Conservation (phyloP, 1,139 yeast genomes). For the Candida buenavistaensis region DNA sequence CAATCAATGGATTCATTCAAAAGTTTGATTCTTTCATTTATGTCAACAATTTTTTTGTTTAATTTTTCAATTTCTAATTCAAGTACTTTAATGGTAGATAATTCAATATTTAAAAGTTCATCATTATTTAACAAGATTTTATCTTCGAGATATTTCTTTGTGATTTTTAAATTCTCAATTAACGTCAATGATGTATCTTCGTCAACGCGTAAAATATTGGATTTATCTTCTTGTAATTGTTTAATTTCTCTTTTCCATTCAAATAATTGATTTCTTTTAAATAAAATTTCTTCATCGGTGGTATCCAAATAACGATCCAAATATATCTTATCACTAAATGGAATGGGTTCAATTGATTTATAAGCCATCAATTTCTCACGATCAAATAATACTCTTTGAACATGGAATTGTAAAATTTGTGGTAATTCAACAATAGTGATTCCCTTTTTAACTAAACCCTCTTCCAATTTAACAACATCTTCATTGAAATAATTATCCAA, state of each 20-base stretch:
- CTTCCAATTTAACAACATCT: slow-evolving; percentile 66
- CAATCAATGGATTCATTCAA: slow-evolving; percentile 50
- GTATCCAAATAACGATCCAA: slow-evolving; percentile 88
- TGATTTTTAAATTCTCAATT: slow-evolving; percentile 46
- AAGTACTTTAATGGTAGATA: slow-evolving; percentile 13
- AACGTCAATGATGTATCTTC: slow-evolving; percentile 51
- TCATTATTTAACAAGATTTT: slow-evolving; percentile 24
- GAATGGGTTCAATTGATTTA: slow-evolving; percentile 79
- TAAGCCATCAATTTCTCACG: slow-evolving; percentile 70
- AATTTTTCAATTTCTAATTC: slow-evolving; percentile 29
- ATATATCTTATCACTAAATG: slow-evolving; percentile 73
- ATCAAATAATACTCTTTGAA: slow-evolving; percentile 91
- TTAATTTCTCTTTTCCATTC: slow-evolving; percentile 62
- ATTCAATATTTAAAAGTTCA: slow-evolving; percentile 16
- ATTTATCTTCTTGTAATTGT: slow-evolving; percentile 43
- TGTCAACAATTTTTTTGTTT: slow-evolving; percentile 25
- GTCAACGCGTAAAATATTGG: slow-evolving; percentile 42
- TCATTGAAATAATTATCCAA: slow-evolving; percentile 83
- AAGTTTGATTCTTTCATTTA: slow-evolving; percentile 37
- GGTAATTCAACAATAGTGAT: slow-evolving; percentile 75
- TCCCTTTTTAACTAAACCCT: slow-evolving; percentile 71
- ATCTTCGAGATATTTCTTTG: slow-evolving; percentile 55
- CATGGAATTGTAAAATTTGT: slow-evolving; percentile 82
- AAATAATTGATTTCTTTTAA: slow-evolving; percentile 58
- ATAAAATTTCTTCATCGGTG: slow-evolving; percentile 53